Evolutionary conservation across 331 rosid genomes (phyloP), one percentile per base, ranked within the genome.

Genomic region (Quercus tomentella): DNA sequence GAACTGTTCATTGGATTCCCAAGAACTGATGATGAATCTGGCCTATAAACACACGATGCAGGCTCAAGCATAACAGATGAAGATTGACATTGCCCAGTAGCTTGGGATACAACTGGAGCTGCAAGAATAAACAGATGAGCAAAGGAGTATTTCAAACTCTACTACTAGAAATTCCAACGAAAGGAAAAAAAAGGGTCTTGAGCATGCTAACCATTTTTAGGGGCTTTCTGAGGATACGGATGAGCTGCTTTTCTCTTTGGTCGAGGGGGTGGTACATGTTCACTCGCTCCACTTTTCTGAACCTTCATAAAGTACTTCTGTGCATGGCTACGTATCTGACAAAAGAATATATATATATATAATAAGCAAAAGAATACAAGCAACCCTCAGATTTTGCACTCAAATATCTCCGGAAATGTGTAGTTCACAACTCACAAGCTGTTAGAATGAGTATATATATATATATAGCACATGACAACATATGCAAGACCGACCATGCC

Each of bases 191-290:
- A 58, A 37, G 9, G 20, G 58, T 17, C 58, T 35, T 9, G 25
- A 71, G 74, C 11, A 79, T 61, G 73, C 91, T 60, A 23, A 92
- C 98, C 83, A 15, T 20, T 88, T 86, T 91, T 92, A 28, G 97
- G 89, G 82, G 99, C 98, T 66, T 95, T 95, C 79, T 94, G 98
- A 68, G 99, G 98, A 79, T 95, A 95, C 25, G 98, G 99, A 56
- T 90, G 99, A 82, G 96, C 69, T 71, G 99, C 97, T 81, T 93
- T 95, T 83, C 97, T 90, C 90, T 95, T 95, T 9, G 98, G 97
- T 37, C 98, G 90, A 79, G 99, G 99, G 37, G 99, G 99, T 61
- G 99, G 99, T 63, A 95, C 94, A 80, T 90, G 98, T 80, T 93
- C 99, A 43, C 91, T 90, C 75, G 90, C 84, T 58, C 99, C 99